Conservation (phyloP, 768 basidiomycete genomes). For the Boletus edulis region DNA sequence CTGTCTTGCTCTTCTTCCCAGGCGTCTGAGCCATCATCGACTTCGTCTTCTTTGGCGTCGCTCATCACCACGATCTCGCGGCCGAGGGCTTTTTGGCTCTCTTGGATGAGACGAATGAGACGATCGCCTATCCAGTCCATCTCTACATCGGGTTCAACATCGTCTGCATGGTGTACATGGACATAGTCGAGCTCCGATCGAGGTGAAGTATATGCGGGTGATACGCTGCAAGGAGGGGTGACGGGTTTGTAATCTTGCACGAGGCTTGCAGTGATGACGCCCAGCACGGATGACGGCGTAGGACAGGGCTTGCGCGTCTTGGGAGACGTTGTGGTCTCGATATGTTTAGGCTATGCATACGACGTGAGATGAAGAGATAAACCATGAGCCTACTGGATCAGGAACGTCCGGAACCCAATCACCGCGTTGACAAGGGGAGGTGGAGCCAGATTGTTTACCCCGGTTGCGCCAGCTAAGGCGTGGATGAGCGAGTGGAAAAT, state of each 20-base stretch:
- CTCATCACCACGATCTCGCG: conserved; percentile 77
- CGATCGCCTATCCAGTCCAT: conserved; percentile 51
- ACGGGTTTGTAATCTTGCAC: conserved; percentile 12
- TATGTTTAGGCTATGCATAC: conserved; percentile 22
- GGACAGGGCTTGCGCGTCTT: conserved; percentile 39
- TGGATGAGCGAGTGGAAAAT: not conserved
- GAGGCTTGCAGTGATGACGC: conserved; percentile 36
- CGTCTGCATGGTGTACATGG: conserved; percentile 21
- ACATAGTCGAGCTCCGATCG: conserved; percentile 45
- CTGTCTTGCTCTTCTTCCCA: conserved; percentile 65
- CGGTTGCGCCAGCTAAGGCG: conserved; percentile 45
- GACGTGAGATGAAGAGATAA: conserved; percentile 9
- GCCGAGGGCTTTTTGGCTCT: conserved; percentile 74
- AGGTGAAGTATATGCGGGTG: conserved; percentile 28
- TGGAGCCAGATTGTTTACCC: conserved; percentile 54
- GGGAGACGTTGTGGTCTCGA: conserved; percentile 38
- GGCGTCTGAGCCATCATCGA: conserved; percentile 69
- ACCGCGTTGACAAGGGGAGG: conserved; percentile 69
- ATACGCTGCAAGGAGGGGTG: conserved; percentile 29
- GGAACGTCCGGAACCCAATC: conserved; percentile 49
- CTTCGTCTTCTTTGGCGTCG: conserved; percentile 69
- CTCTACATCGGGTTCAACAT: conserved; percentile 33
- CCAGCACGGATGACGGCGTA: conserved; percentile 23
- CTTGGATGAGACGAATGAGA: conserved; percentile 66
- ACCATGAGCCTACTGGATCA: conserved; percentile 28